These are phyloP conservation scores for Diaporthe citri DNA, from an alignment of 2,329 filamentous ascomycete genomes.

Conservation along the genomic window DNA sequence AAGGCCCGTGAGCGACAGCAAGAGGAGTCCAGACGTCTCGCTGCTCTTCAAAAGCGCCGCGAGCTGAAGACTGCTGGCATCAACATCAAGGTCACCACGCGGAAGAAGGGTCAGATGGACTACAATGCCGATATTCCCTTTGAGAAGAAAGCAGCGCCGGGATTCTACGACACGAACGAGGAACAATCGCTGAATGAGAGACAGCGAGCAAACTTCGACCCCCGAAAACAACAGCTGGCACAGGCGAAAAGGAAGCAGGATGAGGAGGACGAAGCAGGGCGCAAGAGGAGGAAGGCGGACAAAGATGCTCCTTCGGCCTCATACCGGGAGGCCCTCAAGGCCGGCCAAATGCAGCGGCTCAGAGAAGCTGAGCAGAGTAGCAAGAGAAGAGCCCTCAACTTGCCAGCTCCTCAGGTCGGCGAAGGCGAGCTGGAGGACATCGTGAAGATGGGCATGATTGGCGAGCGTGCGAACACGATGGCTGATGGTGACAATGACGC, in stretches of 20 bases:
- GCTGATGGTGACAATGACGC: constrained; percentile 86
- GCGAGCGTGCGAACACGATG: constrained; percentile 83
- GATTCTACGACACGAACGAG: constrained; percentile 93
- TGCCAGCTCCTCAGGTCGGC: constrained; percentile 91
- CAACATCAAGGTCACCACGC: constrained; percentile 93
- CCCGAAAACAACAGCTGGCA: constrained; percentile 88
- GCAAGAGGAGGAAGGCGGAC: constrained; percentile 89
- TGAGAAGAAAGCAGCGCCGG: constrained; percentile 87
- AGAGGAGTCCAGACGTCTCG: constrained; percentile 91
- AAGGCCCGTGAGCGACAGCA: constrained; percentile 96
- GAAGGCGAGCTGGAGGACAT: constrained; percentile 96
- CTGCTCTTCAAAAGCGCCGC: constrained; percentile 91
- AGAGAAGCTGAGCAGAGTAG: constrained; percentile 97
- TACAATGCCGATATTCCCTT: constrained; percentile 99
- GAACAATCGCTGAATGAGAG: constrained; percentile 86
- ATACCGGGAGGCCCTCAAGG: constrained; percentile 89
- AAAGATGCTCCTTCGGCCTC: constrained; percentile 84
- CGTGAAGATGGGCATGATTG: constrained; percentile 97
- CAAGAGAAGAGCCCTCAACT: constrained; percentile 84
- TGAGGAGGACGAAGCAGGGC: constrained; percentile 82
- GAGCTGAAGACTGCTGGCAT: constrained; percentile 98
- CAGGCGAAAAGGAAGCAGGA: constrained; percentile 93
- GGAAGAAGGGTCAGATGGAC: constrained; percentile 98
- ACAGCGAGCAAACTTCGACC: constrained; percentile 88
- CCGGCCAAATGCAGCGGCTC: constrained; percentile 93